Percentiles rank a stretch among this genome's conserved stretches.
phyloP scores from a whole-genome alignment of 805 yeast genomes.

The Saccharomycopsis olivae region DNA sequence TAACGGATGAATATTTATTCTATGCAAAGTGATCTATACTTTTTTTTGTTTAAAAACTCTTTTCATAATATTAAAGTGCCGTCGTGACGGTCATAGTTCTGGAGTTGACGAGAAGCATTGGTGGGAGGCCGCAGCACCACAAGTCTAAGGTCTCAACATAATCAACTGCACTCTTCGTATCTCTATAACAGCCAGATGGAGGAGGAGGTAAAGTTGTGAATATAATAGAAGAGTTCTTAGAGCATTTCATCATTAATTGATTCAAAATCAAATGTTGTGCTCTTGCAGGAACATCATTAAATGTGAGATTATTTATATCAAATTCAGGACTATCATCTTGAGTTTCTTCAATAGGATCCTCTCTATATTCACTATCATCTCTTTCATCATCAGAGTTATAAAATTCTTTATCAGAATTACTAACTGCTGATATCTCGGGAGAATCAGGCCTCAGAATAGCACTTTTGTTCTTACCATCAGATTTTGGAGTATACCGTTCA shows the following conservation, averaged over 20 bases:
- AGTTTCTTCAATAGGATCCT: neutral
- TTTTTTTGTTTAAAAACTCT: too few relatives aligned
- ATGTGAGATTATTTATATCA: slow-evolving; percentile 36
- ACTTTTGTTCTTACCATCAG: neutral
- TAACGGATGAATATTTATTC: too few relatives aligned
- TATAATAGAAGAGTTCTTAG: slow-evolving; percentile 59
- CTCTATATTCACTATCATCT: neutral
- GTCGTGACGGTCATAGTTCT: slow-evolving; percentile 96
- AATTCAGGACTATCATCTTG: neutral
- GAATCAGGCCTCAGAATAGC: too few relatives aligned
- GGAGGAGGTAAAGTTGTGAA: slow-evolving; percentile 92
- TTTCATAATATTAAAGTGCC: slow-evolving; percentile 50
- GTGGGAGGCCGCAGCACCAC: slow-evolving; percentile 80
- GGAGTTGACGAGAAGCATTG: slow-evolving; percentile 72
- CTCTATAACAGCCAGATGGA: slow-evolving; percentile 65
- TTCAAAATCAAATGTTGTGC: slow-evolving; percentile 86
- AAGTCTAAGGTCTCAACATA: slow-evolving; percentile 67
- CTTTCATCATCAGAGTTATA: neutral
- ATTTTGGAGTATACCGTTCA: too few relatives aligned
- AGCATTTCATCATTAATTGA: slow-evolving; percentile 64
- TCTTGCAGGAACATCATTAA: slow-evolving; percentile 82
- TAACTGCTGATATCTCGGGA: too few relatives aligned
- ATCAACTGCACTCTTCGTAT: slow-evolving; percentile 56
- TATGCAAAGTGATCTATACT: too few relatives aligned
- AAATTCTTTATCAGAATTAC: neutral